Evolutionary conservation across 192 early-diverging fungal genomes (phyloP), one percentile per base, ranked within the genome.

Genomic region (Dissophora ornata): DNA sequence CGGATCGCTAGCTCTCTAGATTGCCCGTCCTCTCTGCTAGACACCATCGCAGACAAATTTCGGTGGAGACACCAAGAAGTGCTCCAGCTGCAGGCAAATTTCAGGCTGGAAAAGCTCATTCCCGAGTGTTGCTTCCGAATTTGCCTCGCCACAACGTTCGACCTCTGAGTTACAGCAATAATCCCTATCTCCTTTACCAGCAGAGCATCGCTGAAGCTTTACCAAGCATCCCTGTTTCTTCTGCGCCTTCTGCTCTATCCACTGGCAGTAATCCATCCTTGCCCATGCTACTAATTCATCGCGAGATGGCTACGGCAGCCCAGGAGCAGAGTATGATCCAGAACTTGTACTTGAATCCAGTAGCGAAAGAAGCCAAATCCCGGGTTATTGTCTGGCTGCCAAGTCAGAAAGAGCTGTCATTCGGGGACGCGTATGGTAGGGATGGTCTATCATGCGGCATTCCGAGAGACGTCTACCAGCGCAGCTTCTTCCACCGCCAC

Each of bases 321-420:
- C 45, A 60, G 44, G 68, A 70, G 8, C n/a, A n/a, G 26, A 44
- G 25, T 24, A 38, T 56, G 0, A 53, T 70, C 32, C 68, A 70
- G 42, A 45, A 46, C 30, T 21, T 70, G 9, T 70, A 61, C 52
- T 15, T 54, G 7, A 54, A 70, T 40, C 68, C 68, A 2, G 68
- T 62, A 3, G 22, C 61, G 30, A 30, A 44, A 19, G 58, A 62
- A 15, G 68, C 68, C 34, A 46, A 33, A 11, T 19, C 51, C 1
- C 41, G 40, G 4, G 41, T 54, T 1, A 30, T 70, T 38, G 68
- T 70, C 5, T 70, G 68, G 68, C n/a, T 70, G 40, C 68, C 68
- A 1, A 70, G 68, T 46, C 68, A 70, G 29, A 70, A 57, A 4
- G 68, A 70, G 33, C 49, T 26, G 13, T 70, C 68, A 16, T 70